Percentiles rank a stretch among this genome's conserved stretches.
These are phyloP conservation scores for Fusarium anthophilum DNA, from an alignment of 2,329 filamentous ascomycete species.

Conservation along the genomic window DNA sequence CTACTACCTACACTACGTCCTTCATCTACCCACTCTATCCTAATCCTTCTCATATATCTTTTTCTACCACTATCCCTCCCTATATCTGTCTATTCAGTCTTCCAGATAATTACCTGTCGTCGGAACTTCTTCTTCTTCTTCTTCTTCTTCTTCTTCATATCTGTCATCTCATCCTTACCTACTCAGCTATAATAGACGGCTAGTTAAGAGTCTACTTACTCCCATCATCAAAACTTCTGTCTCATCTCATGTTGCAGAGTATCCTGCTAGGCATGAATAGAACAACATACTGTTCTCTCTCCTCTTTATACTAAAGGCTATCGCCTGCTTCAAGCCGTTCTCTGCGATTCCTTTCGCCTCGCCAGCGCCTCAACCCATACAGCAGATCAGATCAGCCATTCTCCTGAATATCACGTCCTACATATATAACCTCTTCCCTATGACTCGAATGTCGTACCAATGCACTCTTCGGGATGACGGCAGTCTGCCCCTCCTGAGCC, in stretches of 20 bases:
- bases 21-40: constrained; percentile 5
- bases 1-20: not conserved
- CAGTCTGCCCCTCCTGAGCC: constrained; percentile 35
- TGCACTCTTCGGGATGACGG: constrained; percentile 42
- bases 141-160: not conserved
- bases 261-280: constrained; percentile 1
- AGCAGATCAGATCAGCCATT: constrained; percentile 1
- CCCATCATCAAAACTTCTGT: not conserved
- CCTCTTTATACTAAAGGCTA: not conserved
- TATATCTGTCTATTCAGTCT: not conserved
- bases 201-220: not conserved
- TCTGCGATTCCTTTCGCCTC: not conserved
- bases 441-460: constrained; percentile 44
- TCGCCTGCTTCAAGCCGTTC: not conserved
- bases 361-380: not conserved
- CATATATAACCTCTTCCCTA: constrained; percentile 22
- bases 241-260: constrained; percentile 15
- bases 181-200: not conserved
- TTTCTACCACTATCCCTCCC: not conserved
- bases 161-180: not conserved
- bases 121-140: not conserved
- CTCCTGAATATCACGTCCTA: not conserved
- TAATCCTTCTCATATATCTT: not conserved
- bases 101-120: not conserved
- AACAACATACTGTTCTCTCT: constrained; percentile 9